Conservation (phyloP, 129 eudicot genomes). For the Flaveria robusta region DNA sequence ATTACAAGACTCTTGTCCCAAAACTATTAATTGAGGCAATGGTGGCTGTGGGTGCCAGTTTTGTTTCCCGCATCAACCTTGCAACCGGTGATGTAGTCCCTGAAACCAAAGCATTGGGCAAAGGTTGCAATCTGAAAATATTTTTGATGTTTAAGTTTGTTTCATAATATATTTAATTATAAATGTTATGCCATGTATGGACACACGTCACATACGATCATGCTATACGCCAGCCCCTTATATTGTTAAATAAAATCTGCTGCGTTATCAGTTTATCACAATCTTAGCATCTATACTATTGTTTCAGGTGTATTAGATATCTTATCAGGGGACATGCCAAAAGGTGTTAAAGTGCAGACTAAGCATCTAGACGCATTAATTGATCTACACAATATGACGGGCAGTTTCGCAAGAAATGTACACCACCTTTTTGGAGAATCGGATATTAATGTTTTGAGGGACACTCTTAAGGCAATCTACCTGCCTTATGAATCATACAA, state of each 20-base stretch:
- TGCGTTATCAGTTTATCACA: slow-evolving; percentile 14
- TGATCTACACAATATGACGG: slow-evolving; percentile 80
- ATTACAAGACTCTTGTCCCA: slow-evolving; percentile 84
- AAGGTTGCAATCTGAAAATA: slow-evolving; percentile 50
- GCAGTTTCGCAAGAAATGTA: slow-evolving; percentile 85
- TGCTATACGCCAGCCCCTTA: slow-evolving; percentile 16
- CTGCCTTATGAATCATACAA: slow-evolving; percentile 89
- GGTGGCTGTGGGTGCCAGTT: slow-evolving; percentile 75
- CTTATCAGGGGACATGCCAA: slow-evolving; percentile 84
- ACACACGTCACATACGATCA: slow-evolving; percentile 20
- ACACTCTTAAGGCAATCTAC: slow-evolving; percentile 78
- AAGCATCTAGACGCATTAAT: slow-evolving; percentile 86
- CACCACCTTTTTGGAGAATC: slow-evolving; percentile 92
- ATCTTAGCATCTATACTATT: slow-evolving; percentile 16
- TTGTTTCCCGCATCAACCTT: slow-evolving; percentile 78
- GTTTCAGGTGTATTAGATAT: slow-evolving; percentile 86
- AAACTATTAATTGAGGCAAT: slow-evolving; percentile 75
- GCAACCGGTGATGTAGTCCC: slow-evolving; percentile 95
- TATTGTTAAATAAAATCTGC: background rate
- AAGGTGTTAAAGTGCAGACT: slow-evolving; percentile 81
- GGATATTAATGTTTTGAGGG: slow-evolving; percentile 68
- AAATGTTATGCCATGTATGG: slow-evolving; percentile 6
- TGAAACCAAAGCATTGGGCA: slow-evolving; percentile 88
- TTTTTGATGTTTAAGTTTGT: background rate
- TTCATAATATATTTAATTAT: background rate